These are phyloP conservation scores for Ogataea degrootiae DNA, from an alignment of 805 yeast genomes.

Conservation along the genomic window DNA sequence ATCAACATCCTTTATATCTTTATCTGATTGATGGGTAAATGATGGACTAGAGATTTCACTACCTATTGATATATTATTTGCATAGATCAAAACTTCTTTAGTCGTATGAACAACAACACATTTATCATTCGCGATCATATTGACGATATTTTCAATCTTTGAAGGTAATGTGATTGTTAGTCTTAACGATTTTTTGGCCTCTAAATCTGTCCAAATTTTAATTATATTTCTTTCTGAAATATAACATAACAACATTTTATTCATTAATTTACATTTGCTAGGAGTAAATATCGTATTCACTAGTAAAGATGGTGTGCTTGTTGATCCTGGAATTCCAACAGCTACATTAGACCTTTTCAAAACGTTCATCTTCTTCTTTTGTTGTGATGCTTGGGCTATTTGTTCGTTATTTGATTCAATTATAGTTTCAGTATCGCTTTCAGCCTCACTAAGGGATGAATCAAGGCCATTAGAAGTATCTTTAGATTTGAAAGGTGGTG, in stretches of 20 bases:
- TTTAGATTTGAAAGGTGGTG: constrained; percentile 16
- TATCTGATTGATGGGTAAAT: constrained; percentile 10
- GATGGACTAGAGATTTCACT: neutral
- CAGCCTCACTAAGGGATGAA: constrained; percentile 4
- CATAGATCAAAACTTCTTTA: constrained; percentile 11
- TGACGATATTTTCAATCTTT: constrained; percentile 7
- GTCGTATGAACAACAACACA: constrained; percentile 12
- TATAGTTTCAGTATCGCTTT: constrained; percentile 20
- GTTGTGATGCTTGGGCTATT: neutral
- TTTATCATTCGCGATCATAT: constrained; percentile 12
- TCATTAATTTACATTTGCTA: constrained; percentile 8
- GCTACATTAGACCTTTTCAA: neutral
- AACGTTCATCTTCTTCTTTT: constrained; percentile 7
- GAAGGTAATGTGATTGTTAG: constrained; percentile 10
- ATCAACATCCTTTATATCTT: constrained; percentile 13
- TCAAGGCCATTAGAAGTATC: constrained; percentile 1
- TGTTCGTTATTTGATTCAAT: constrained; percentile 12
- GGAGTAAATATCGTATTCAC: constrained; percentile 17
- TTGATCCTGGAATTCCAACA: neutral
- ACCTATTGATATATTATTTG: constrained; percentile 1
- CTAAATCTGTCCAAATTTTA: constrained; percentile 18
- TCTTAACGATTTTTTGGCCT: constrained; percentile 4
- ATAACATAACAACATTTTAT: constrained; percentile 12
- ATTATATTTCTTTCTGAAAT: constrained; percentile 16
- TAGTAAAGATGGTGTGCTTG: neutral